Conservation (phyloP, 169 alveolate genomes). For the Plasmodium inui region DNA sequence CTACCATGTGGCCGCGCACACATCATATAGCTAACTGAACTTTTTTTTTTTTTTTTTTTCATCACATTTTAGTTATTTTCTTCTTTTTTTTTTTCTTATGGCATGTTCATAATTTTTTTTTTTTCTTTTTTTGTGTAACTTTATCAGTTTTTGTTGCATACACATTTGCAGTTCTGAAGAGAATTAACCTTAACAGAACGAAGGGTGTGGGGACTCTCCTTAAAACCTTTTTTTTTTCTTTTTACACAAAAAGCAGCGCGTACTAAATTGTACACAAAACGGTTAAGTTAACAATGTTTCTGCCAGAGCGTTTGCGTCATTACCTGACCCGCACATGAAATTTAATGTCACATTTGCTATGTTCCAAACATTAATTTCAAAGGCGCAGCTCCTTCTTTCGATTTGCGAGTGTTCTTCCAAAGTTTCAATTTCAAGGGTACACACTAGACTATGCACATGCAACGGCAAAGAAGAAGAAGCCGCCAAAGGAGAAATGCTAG, state of each 20-base stretch:
- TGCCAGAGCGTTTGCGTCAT: neutral
- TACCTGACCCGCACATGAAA: neutral
- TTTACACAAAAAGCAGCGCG: neutral
- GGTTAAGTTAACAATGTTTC: neutral
- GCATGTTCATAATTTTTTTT: constrained; percentile 58
- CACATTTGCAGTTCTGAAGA: neutral
- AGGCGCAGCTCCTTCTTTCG: neutral
- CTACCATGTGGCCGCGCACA: constrained; percentile 33
- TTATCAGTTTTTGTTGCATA: constrained; percentile 7
- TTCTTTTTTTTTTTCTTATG: constrained; percentile 9
- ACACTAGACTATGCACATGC: neutral
- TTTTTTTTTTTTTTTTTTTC: constrained; percentile 39
- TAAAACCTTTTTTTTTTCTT: neutral
- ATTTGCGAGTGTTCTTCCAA: neutral
- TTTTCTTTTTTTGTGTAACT: neutral
- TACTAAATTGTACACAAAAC: neutral
- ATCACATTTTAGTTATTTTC: neutral
- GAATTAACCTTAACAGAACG: neutral
- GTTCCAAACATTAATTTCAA: neutral
- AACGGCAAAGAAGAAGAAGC: neutral
- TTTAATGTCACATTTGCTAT: neutral
- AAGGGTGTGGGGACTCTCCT: neutral
- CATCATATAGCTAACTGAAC: constrained; percentile 34
- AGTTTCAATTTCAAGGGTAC: neutral
- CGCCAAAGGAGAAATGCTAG: neutral